Evolutionary conservation across 352 stramenopile genomes (phyloP).

Genomic region (Phytophthora meadii): DNA sequence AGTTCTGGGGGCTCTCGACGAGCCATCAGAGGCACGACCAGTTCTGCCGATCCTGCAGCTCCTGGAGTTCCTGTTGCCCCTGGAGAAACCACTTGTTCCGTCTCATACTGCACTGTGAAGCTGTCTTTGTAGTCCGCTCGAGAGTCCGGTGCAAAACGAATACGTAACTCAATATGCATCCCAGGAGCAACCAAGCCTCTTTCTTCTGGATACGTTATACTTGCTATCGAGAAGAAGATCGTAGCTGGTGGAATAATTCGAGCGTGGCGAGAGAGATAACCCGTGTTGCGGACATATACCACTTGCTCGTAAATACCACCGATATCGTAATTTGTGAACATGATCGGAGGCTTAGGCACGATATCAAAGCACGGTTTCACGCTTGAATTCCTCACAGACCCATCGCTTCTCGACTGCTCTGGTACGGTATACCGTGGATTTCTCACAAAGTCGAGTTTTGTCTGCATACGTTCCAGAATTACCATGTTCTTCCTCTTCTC

Average conservation of each 20-base stretch:
- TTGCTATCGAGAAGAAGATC: conserved; percentile 68
- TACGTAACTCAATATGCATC: conserved; percentile 64
- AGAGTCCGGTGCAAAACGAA: conserved; percentile 79
- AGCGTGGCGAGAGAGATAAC: conserved; percentile 55
- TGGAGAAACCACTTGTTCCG: conserved; percentile 12
- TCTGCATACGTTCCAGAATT: conserved; percentile 83
- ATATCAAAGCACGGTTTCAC: conserved; percentile 48
- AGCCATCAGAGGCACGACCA: conserved; percentile 56
- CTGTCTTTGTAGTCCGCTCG: conserved; percentile 77
- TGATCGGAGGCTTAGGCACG: conserved; percentile 55
- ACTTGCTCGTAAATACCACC: conserved; percentile 82
- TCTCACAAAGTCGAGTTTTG: conserved; percentile 73
- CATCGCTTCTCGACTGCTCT: conserved; percentile 2
- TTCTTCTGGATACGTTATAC: conserved; percentile 58
- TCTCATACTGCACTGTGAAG: conserved; percentile 66
- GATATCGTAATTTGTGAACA: conserved; percentile 76
- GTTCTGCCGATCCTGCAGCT: conserved; percentile 23
- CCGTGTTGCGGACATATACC: conserved; percentile 70
- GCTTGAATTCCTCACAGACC: background rate
- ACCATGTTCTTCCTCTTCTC: conserved; percentile 69
- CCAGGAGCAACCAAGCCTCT: conserved; percentile 73
- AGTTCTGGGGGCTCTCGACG: conserved; percentile 65
- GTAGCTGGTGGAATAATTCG: conserved; percentile 71
- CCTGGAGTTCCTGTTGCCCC: conserved; percentile 24
- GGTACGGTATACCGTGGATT: conserved; percentile 62